Conservation (phyloP, 305 asterid species). For the Rubia balearica region DNA sequence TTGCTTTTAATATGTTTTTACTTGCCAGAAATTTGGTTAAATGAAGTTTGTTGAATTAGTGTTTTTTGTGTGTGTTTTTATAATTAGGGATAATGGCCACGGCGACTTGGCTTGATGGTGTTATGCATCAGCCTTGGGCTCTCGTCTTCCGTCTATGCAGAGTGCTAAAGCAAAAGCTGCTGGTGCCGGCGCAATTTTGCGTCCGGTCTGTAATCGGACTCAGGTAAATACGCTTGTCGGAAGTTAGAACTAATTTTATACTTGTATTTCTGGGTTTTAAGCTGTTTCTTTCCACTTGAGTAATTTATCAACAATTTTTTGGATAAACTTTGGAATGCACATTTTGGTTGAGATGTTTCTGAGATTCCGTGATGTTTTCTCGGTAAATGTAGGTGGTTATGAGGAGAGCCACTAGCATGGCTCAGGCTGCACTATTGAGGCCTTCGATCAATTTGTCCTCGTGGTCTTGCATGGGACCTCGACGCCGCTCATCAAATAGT, state of each 20-base stretch:
- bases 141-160: conserved; percentile 96
- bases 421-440: conserved; percentile 87
- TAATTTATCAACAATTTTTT: too few species aligned
- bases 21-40: background rate
- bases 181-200: conserved; percentile 92
- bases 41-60: conserved; percentile 14
- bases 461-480: conserved; percentile 96
- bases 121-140: conserved; percentile 93
- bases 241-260: background rate
- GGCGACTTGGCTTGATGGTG: conserved; percentile 97
- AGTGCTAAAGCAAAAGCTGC: conserved; percentile 90
- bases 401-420: conserved; percentile 98
- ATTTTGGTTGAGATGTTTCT: background rate
- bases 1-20: background rate
- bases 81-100: conserved; percentile 76
- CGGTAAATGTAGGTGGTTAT: conserved; percentile 61
- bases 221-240: conserved; percentile 42
- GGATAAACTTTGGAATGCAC: background rate
- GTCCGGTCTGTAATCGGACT: conserved; percentile 85
- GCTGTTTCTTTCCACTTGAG: too few species aligned
- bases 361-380: conserved; percentile 6
- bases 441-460: conserved; percentile 58
- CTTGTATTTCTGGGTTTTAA: background rate
- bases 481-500: conserved; percentile 50
- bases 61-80: background rate